Percentiles rank a stretch among this genome's conserved stretches.
Evolutionary conservation across 2,329 filamentous ascomycete species (phyloP).

Genomic region (Emmonsiellopsis sp.): DNA sequence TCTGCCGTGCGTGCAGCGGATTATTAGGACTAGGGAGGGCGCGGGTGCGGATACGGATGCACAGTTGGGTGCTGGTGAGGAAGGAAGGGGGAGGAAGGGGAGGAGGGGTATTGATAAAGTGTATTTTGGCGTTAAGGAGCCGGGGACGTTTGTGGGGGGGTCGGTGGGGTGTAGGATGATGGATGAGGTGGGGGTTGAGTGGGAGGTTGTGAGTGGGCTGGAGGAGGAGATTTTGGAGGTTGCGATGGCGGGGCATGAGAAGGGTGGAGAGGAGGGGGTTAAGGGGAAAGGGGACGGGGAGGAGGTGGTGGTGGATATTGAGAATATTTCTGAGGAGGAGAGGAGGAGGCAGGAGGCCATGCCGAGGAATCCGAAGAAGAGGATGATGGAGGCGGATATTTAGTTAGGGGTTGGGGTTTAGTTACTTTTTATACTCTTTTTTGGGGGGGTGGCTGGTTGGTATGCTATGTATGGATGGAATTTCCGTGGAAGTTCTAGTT

Average conservation of each 20-base stretch:
- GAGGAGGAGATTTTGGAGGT: constrained; percentile 73
- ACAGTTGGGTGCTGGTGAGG: background rate
- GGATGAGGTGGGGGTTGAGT: constrained; percentile 61
- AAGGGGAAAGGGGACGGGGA: constrained; percentile 17
- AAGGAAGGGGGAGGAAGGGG: constrained; percentile 24
- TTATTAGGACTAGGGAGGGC: constrained; percentile 44
- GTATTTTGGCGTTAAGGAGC: constrained; percentile 81
- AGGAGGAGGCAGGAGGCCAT: constrained; percentile 26
- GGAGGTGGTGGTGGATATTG: constrained; percentile 23
- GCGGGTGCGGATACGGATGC: too few species aligned
- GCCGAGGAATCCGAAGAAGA: constrained; percentile 37
- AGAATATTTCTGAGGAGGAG: constrained; percentile 31
- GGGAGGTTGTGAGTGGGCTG: constrained; percentile 63
- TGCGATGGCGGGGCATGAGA: constrained; percentile 70
- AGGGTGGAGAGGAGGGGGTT: constrained; percentile 19
- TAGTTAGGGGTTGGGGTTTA: background rate
- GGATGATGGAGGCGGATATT: constrained; percentile 33
- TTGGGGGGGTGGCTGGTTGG: too few species aligned
- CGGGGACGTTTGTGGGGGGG: constrained; percentile 75
- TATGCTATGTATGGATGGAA: too few species aligned
- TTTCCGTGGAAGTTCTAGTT: too few species aligned
- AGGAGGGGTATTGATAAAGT: constrained; percentile 58
- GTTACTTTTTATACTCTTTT: background rate
- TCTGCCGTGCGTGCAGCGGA: constrained; percentile 58
- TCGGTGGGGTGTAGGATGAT: constrained; percentile 67